A percentile compares a stretch with the other conserved stretches of the same genome.
These are phyloP conservation scores for Phytophthora litchii DNA, from an alignment of 352 stramenopile genomes.

Conservation along the genomic window DNA sequence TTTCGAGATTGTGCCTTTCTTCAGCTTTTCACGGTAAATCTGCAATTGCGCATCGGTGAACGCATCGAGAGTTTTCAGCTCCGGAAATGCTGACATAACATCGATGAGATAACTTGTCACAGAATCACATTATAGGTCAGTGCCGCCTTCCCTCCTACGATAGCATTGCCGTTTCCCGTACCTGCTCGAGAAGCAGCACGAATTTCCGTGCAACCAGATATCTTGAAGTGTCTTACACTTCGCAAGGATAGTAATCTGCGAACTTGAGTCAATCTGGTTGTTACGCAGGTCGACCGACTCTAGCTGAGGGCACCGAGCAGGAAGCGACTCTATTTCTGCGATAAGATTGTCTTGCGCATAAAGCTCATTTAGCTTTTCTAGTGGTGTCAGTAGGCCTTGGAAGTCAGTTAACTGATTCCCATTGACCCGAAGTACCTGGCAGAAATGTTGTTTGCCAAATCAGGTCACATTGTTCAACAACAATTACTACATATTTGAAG, in stretches of 20 bases:
- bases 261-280: slow-evolving; percentile 47
- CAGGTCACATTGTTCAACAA: too few species aligned
- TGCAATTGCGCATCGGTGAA: slow-evolving; percentile 57
- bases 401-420: slow-evolving; percentile 56
- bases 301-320: slow-evolving; percentile 47
- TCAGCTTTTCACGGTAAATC: slow-evolving; percentile 48
- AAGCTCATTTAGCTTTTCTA: slow-evolving; percentile 66
- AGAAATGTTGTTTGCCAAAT: too few species aligned
- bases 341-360: slow-evolving; percentile 68
- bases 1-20: slow-evolving; percentile 46
- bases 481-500: too few species aligned
- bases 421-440: slow-evolving; percentile 53
- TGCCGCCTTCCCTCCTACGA: not conserved
- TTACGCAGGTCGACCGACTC: slow-evolving; percentile 79
- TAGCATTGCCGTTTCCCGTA: slow-evolving; percentile 10
- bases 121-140: not conserved
- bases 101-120: slow-evolving; percentile 63
- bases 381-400: slow-evolving; percentile 37
- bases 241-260: slow-evolving; percentile 30
- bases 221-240: slow-evolving; percentile 50
- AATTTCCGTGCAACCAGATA: slow-evolving; percentile 75
- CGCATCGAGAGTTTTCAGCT: slow-evolving; percentile 68
- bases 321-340: slow-evolving; percentile 34
- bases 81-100: slow-evolving; percentile 42
- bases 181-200: slow-evolving; percentile 61